Evolutionary conservation across 148 eudicot species (phyloP), one percentile per base, ranked within the genome.

Genomic region (Chenopodium suecicum): DNA sequence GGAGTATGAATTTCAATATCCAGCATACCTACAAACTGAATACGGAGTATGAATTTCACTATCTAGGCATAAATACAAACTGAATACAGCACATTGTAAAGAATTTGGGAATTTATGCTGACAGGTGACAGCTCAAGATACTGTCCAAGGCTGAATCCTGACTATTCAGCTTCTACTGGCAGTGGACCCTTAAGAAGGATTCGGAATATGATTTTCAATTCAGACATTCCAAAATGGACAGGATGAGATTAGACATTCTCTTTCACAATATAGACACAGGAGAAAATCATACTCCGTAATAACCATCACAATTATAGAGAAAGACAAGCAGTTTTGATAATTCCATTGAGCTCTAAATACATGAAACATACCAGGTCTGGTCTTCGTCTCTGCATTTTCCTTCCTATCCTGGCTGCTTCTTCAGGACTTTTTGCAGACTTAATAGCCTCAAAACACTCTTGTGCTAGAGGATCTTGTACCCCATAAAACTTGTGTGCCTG

Each of bases 391-490:
- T 94, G 99, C 80, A 84, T 83, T 87, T 79, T 89, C 88, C 99
- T 89, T 80, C 98, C 98, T 80, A 91, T 84, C 82, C 98, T 89
- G 81, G 98, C 98, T 70, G 99, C 99, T 91, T 94, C 99, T 88
- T 96, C 99, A 0, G 98, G 99, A 79, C 99, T 96, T 87, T 86
- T 96, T 68, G 99, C 92, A 20, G 82, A 79, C 82, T 85, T 89
- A 79, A 96, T 91, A 78, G 85, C 91, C 77, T 94, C 90, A 34
- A 92, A 80, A 85, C 85, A 90, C 19, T 86, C 88, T 82, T 83
- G 84, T 25, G 98, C 98, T 75, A 76, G 84, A 85, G 91, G 91
- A 82, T 92, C 91, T 80, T 90, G 83, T 71, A 89, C 88, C 60
- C 94, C 97, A 50, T 87, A 83, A 90, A 92, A 96, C 86, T 96